These are phyloP conservation scores for Tricharina praecox DNA, from an alignment of 495 filamentous ascomycete species.

Conservation along the genomic window DNA sequence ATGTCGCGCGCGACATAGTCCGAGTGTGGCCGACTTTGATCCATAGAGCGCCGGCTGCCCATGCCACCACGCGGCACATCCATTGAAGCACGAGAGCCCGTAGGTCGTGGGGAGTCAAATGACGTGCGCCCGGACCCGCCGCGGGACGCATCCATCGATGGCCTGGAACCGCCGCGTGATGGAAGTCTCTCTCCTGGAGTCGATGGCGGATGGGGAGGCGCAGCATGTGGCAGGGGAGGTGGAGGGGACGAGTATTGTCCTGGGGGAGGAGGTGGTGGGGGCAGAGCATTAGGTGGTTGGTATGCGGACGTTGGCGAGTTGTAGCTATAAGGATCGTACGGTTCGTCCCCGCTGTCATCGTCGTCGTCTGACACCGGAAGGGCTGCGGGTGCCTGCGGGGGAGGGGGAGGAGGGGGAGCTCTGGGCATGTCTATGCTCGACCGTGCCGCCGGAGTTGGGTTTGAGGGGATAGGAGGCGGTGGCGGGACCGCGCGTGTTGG, in stretches of 20 bases:
- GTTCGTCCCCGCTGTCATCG: conserved; percentile 40
- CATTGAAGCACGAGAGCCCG: conserved; percentile 39
- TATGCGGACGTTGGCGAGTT: conserved; percentile 31
- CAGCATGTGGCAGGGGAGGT: conserved; percentile 12
- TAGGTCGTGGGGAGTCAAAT: conserved; percentile 45
- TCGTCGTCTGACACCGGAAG: conserved; percentile 32
- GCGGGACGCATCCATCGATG: conserved; percentile 54
- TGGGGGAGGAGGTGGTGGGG: conserved; percentile 16
- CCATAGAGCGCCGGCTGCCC: conserved; percentile 40
- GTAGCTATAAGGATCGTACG: conserved; percentile 63
- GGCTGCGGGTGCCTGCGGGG: conserved; percentile 29
- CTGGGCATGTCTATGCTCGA: conserved; percentile 54
- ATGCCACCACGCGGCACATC: conserved; percentile 35
- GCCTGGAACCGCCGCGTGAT: conserved; percentile 17
- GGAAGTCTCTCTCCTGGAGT: conserved; percentile 11
- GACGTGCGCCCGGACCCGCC: conserved; percentile 30
- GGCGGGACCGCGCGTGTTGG: conserved; percentile 29
- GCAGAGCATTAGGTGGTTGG: conserved; percentile 13
- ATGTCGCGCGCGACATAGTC: conserved; percentile 75
- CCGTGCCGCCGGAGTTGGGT: conserved; percentile 34
- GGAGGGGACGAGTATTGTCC: too few relatives aligned
- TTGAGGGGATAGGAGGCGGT: conserved; percentile 32
- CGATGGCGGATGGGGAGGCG: conserved; percentile 20
- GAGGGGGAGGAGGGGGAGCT: conserved; percentile 48
- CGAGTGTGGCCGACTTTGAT: conserved; percentile 32